A percentile compares a stretch with the other conserved stretches of the same genome.
Evolutionary conservation across 208 protist genomes (phyloP).

Genomic region (Vickermania ingenoplastis): DNA sequence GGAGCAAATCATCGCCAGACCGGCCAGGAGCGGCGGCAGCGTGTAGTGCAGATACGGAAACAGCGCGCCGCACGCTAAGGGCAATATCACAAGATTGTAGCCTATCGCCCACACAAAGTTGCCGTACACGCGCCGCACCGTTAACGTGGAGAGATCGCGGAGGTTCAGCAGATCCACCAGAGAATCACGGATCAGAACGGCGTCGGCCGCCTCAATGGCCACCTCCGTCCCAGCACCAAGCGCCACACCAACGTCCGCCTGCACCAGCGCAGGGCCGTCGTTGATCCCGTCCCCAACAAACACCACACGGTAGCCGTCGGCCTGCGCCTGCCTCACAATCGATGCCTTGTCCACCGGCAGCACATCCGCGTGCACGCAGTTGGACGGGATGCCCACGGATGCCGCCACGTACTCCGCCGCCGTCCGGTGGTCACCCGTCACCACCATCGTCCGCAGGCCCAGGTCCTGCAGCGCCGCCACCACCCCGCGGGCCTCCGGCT

Average conservation of each 20-base stretch:
- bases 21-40: constrained; percentile 60
- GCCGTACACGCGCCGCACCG: constrained; percentile 68
- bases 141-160: constrained; percentile 40
- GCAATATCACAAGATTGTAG: constrained; percentile 84
- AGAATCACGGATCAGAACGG: constrained; percentile 65
- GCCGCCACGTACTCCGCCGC: constrained; percentile 53
- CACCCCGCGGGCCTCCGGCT: too few relatives aligned
- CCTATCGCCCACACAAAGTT: constrained; percentile 87
- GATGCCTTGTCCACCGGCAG: constrained; percentile 76
- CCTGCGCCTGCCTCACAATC: constrained; percentile 73
- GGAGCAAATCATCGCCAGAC: constrained; percentile 70
- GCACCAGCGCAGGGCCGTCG: constrained; percentile 78
- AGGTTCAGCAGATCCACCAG: constrained; percentile 70
- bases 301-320: constrained; percentile 28
- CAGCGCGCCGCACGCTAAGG: constrained; percentile 65
- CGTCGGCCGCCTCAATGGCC: constrained; percentile 77
- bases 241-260: constrained; percentile 80
- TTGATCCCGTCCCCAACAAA: constrained; percentile 91
- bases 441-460: constrained; percentile 52
- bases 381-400: constrained; percentile 59
- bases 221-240: constrained; percentile 79
- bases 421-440: constrained; percentile 72
- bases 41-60: constrained; percentile 54
- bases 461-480: constrained; percentile 69
- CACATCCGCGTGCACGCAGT: constrained; percentile 65